Base-by-base conservation (phyloP, 768 basidiomycete genomes). In the Candolleomyces aberdarensis region DNA sequence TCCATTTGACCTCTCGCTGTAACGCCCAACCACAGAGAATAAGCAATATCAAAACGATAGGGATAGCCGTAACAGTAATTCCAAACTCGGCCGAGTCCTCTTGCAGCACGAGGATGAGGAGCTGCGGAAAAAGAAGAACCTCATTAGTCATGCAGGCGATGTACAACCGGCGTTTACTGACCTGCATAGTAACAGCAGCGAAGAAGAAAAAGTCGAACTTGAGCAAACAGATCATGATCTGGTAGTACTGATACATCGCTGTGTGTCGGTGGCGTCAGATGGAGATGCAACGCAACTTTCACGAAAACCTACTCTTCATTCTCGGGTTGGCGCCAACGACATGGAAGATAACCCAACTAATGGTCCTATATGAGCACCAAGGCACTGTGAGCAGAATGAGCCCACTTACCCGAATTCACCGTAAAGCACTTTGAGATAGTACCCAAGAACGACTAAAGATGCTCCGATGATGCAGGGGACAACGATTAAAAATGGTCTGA, bases 151-250 rank as follows among this genome's bases (percentile, higher is more conserved):
- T 39, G 29, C 9, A 17, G 40, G 9, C 40, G 14, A 50, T 32
- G 29, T 17, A 26, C 10, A 31, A 36, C 9, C 50, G 11, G 26
- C 8, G 20, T 5, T 26, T 11, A 22, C 66, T 40, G 55, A 84
- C 92, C 85, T 94, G 92, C 83, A 93, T 92, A 2, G 92, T 93
- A 26, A 94, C 87, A n/a, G 88, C 92, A 20, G 83, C 80, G 69
- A 94, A 94, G 71, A 83, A 85, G 77, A 94, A 94, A 73, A 93
- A 94, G 72, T 94, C 92, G 71, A 94, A 92, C 71, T 93, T 94
- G 66, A 94, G 83, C 56, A 94, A 80, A 68, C 91, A 93, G 50
- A 94, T 85, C 80, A 93, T 84, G 66, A 94, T 84, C 75, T 94
- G 89, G 68, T 94, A 94, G 74, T 78, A 92, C 66, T 89, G 89